Base-by-base conservation (phyloP, 2,329 filamentous ascomycete genomes). In the Reticulascus tulasneorum region DNA sequence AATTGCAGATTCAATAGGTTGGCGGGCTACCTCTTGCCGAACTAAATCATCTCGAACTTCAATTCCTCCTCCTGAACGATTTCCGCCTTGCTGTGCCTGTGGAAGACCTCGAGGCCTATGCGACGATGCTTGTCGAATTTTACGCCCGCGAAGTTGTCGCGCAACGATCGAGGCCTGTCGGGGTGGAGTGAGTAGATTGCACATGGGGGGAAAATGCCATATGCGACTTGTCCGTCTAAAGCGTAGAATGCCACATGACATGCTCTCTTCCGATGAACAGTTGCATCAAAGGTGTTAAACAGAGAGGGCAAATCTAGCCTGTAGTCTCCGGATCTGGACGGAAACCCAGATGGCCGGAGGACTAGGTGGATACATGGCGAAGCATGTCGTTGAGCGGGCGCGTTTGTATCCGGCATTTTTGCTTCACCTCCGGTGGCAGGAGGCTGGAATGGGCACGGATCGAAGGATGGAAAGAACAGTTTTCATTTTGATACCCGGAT, bases 61-160 rank as follows among this genome's bases (percentile, higher is more conserved):
- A 98, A 62, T 98, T 98, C 56, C 73, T 98, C 6, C 73, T 96
- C 3, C 73, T 98, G 20, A 98, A 98, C 62, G 93, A 97, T 59
- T 98, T 98, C 60, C 82, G 91, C 40, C 80, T 98, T 12, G 87
- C 88, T 3, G 84, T 98, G 9, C 85, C 91, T 0, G 84, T 97
- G 11, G 93, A 97, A 64, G 91, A 97, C 53, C 77, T 98, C 40
- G 93, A 98, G 61, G 88, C 89, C 1, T 98, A 98, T 52, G 93
- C 89, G 6, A 98, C 93, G 1, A 97, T 97, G 91, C 72, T 98
- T 10, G 93, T 98, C 12, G 91, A 97, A 55, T 98, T 97, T 55
- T 98, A 97, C 55, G 91, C 89, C 1, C 76, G 91, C 35, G 93
- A 98, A 59, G 83, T 96, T 12, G 77, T 95, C 18, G 60, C 60